Evolutionary conservation across 2,329 filamentous ascomycete genomes (phyloP), one percentile per base, ranked within the genome.

Genomic region (Teratosphaeria nubilosa): DNA sequence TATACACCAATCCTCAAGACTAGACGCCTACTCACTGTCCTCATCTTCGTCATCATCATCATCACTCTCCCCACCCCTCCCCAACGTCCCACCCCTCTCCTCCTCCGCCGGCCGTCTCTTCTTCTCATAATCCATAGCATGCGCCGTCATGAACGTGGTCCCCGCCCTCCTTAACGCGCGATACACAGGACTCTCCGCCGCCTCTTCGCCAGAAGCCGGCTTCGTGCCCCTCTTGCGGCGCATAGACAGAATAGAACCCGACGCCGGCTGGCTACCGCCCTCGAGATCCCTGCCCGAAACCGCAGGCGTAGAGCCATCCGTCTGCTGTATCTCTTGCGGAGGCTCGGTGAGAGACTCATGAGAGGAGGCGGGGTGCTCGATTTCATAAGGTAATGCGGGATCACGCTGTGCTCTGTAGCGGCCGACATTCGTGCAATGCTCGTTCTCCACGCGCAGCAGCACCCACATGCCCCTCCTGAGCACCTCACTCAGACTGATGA

Each of bases 371-470:
- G n/a, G 25, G 9, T 55, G 31, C 5, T 30, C 14, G 34, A 60
- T n/a, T 20, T 83, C 80, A 70, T 96, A 97, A 0, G 92, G 92
- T 0, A 97, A 79, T 0, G 90, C 90, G 0, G 95, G 82, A 67
- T 96, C 91, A 58, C 92, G 82, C 1, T 86, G 90, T 3, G 94
- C 94, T 63, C 95, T 91, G 80, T 95, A 95, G 64, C 90, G 85
- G 20, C 85, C 83, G 1, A 99, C 92, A 55, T 96, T 96, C 57
- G 87, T 86, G 74, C 91, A 96, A 74, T 99, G 94, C 68, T 99
- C 94, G 72, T 99, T 99, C 73, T 99, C 94, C 27, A 99, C 91
- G 48, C 94, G 89, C 71, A 99, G 88, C 3, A 97, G 78, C 0
- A 87, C 86, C 94, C 94, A 99, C 69, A 96, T 84, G 61, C 90